A percentile compares a stretch with the other conserved stretches of the same genome.
Conservation (phyloP, 2,329 filamentous ascomycete species). For the Helotiales sp. region DNA sequence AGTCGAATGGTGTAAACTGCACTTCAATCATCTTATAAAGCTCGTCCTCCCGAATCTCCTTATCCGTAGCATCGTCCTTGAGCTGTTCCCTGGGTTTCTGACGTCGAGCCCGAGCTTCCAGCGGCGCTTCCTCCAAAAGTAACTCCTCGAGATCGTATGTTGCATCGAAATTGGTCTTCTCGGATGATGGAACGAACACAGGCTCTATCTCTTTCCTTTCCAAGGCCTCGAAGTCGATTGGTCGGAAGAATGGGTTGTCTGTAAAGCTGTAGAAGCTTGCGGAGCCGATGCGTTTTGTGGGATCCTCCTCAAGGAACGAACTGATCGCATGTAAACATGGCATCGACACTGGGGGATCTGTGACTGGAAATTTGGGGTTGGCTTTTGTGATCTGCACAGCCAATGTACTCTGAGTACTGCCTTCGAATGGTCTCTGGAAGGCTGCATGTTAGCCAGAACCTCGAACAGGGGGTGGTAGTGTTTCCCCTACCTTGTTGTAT, state of each 20-base stretch:
- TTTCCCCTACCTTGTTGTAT: slow-evolving; percentile 80
- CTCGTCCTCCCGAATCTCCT: slow-evolving; percentile 93
- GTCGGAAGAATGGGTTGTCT: slow-evolving; percentile 85
- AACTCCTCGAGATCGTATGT: slow-evolving; percentile 97
- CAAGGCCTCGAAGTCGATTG: slow-evolving; percentile 81
- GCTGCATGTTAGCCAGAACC: slow-evolving; percentile 15
- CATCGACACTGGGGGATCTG: slow-evolving; percentile 86
- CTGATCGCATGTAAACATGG: slow-evolving; percentile 89
- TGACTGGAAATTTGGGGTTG: slow-evolving; percentile 87
- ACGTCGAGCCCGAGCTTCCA: slow-evolving; percentile 88
- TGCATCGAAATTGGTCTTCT: slow-evolving; percentile 99
- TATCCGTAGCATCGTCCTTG: slow-evolving; percentile 91
- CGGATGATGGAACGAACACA: slow-evolving; percentile 89
- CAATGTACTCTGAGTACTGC: slow-evolving; percentile 80
- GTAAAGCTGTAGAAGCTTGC: slow-evolving; percentile 83
- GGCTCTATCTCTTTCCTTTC: slow-evolving; percentile 89
- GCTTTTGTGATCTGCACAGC: slow-evolving; percentile 81
- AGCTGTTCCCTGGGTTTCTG: slow-evolving; percentile 92
- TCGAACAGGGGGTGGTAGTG: neutral
- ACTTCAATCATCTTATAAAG: slow-evolving; percentile 92
- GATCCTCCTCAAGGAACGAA: slow-evolving; percentile 80
- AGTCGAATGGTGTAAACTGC: slow-evolving; percentile 94
- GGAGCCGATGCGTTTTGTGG: slow-evolving; percentile 80
- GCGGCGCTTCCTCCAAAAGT: slow-evolving; percentile 88
- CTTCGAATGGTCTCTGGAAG: slow-evolving; percentile 85